phyloP scores from a whole-genome alignment of 371 early-diverging fungal genomes.

The Mortierella sp. region DNA sequence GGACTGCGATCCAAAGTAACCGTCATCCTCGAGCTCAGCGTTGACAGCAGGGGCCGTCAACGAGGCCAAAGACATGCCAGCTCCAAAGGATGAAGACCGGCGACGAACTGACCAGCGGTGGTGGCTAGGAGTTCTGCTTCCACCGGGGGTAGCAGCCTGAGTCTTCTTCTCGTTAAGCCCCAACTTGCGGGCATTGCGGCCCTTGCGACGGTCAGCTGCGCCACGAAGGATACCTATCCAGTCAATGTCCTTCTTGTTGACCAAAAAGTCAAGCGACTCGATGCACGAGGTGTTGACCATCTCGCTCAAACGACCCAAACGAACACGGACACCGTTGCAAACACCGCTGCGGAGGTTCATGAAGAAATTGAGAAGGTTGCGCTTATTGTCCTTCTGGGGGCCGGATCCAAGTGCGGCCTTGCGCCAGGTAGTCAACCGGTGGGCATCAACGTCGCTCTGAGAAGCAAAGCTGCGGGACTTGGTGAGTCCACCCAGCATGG shows the following conservation, averaged over 20 bases:
- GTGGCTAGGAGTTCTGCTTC: constrained; percentile 63
- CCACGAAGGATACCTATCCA: constrained; percentile 79
- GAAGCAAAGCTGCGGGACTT: constrained; percentile 29
- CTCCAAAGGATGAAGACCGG: constrained; percentile 62
- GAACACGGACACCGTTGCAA: constrained; percentile 77
- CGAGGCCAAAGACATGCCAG: constrained; percentile 31
- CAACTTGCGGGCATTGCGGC: constrained; percentile 59
- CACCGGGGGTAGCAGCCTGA: constrained; percentile 65
- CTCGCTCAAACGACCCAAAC: constrained; percentile 81
- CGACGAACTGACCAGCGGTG: constrained; percentile 59
- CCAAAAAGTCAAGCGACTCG: constrained; percentile 89
- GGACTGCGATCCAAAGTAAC: constrained; percentile 56
- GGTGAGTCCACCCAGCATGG: constrained; percentile 77
- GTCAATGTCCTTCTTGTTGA: constrained; percentile 76
- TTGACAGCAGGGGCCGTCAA: constrained; percentile 43
- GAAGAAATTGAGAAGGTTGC: constrained; percentile 87
- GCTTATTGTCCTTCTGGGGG: constrained; percentile 59
- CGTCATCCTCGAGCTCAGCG: constrained; percentile 36
- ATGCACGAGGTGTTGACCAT: constrained; percentile 85
- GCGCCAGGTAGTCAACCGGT: constrained; percentile 50
- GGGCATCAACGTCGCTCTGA: constrained; percentile 30
- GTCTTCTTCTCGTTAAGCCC: constrained; percentile 65
- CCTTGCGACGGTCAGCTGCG: constrained; percentile 59
- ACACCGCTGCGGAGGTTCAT: constrained; percentile 84
- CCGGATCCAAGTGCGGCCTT: constrained; percentile 40